Base-by-base conservation (phyloP, 225 moss, liverwort and hornwort genomes). In the Sphagnum tenellum region DNA sequence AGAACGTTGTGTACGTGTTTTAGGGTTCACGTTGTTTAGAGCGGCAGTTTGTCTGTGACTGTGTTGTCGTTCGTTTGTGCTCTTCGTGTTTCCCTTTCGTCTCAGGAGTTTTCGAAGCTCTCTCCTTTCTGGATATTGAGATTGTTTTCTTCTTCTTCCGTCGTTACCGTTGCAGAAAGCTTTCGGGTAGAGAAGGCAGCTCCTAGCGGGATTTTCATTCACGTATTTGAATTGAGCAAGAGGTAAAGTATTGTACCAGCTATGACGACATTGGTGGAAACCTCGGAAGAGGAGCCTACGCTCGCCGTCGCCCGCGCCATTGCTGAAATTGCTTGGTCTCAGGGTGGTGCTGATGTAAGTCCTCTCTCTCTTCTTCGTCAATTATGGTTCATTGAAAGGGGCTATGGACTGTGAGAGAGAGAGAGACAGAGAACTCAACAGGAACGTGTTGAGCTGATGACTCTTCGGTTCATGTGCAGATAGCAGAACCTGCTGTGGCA, bases 281-380 rank as follows among this genome's bases (percentile, higher is more conserved):
- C 96, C 4, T 92, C 96, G 52, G 92, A 96, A 65, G 96, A 96
- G 80, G 96, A 96, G 66, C 82, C 88, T 70, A 96, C 90, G 67
- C 63, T 98, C 82, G 96, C 90, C 10, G 92, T 92, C 4, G 92
- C 96, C 45, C 88, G 92, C 47, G 44, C 78, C 59, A 89, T 92
- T 62, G 96, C 85, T 45, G 90, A 98, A 83, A 76, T 98, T 11
- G 92, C 96, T 0, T 98, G 96, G 96, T 86, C 80, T 57, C 84
- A 87, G 72, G 96, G 85, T 68, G 96, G 88, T 75, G 78, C 83
- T 44, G 96, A 98, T 64, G 96, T 93, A 61, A 4, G 5, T 7
- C 55, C 63, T 44, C 55, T 9, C 53, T 56, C 4, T 59, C 49
- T 49, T 62, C 29, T 3, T 59, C n/a, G n/a, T 6, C 50, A 59